Base-by-base conservation (phyloP, 2,329 filamentous ascomycete genomes). In the Aspergillus novoparasiticus region DNA sequence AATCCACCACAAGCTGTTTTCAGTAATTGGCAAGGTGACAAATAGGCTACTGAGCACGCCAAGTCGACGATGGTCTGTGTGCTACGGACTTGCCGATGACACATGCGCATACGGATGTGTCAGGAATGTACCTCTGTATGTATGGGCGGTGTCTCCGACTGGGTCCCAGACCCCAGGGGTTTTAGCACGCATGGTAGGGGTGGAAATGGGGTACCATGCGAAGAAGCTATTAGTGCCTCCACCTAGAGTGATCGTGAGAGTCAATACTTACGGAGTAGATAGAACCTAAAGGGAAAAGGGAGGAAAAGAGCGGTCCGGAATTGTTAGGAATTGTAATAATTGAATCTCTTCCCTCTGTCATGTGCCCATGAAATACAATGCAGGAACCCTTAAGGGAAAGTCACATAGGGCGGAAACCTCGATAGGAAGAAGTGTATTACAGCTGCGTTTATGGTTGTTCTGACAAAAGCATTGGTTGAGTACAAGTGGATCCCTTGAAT, bases 71-170 rank as follows among this genome's bases (percentile, higher is more conserved):
- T 56, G 61, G 60, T 60, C 62, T 60, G 66, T 62, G 59, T 64
- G 59, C 66, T 58, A 69, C 69, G 69, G 69, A 69, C 64, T 67
- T 65, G 64, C 68, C 69, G 69, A 71, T 66, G 68, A 67, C 62
- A 67, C 59, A 50, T 68, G 67, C 64, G 65, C 66, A 67, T 64
- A 65, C 63, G 64, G 63, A 59, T 65, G 34, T 39, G 64, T 61
- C 62, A 64, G 63, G 51, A 63, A 58, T 32, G 58, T 56, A 53
- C 21, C n/a, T 34, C 36, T 32, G 41, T 48, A 50, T 32, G 62
- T 48, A 62, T 58, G 60, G 59, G 64, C 67, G 67, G 67, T 66
- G 67, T 60, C 67, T 62, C 67, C 67, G 67, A 59, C n/a, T 56
- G 56, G 41, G 51, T 54, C 45, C 46, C 11, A n/a, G 51, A 39